Evolutionary conservation across 2,329 filamentous ascomycete species (phyloP).

Genomic region (Neoarthrinium moseri): DNA sequence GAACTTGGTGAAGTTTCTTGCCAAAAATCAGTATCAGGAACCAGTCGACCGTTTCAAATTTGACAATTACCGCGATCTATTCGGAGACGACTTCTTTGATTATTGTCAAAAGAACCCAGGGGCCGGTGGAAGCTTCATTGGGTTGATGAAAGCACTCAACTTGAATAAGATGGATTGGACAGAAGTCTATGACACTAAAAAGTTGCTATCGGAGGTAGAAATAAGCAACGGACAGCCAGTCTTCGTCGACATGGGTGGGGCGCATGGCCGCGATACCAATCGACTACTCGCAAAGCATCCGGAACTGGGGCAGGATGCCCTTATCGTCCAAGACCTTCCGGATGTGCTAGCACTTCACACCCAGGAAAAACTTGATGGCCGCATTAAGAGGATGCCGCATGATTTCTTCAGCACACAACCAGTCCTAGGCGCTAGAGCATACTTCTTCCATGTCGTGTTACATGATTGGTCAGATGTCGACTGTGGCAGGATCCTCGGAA

Average conservation of each 20-base stretch:
- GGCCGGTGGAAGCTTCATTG: constrained; percentile 20
- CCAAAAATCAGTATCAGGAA: constrained; percentile 20
- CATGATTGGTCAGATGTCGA: constrained; percentile 38
- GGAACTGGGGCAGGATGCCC: constrained; percentile 25
- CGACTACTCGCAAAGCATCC: constrained; percentile 29
- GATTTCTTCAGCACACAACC: constrained; percentile 33
- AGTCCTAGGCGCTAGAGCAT: constrained; percentile 19
- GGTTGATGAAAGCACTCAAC: constrained; percentile 20
- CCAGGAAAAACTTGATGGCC: constrained; percentile 9
- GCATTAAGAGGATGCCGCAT: constrained; percentile 25
- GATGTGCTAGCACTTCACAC: constrained; percentile 15
- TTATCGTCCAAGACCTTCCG: constrained; percentile 40
- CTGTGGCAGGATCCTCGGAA: constrained; percentile 28
- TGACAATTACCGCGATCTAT: constrained; percentile 17
- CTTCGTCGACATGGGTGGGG: constrained; percentile 39
- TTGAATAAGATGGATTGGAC: constrained; percentile 22
- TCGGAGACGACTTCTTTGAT: constrained; percentile 21
- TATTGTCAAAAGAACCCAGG: constrained; percentile 15
- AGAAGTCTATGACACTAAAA: constrained; percentile 21
- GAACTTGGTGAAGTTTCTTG: constrained; percentile 19
- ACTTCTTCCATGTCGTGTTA: constrained; percentile 32
- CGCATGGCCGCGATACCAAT: constrained; percentile 35
- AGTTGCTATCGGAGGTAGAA: constrained; percentile 21
- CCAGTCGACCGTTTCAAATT: constrained; percentile 16
- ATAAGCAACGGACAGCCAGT: constrained; percentile 28